phyloP scores from a whole-genome alignment of 2,329 filamentous ascomycete genomes.

The Aspergillus sp. region DNA sequence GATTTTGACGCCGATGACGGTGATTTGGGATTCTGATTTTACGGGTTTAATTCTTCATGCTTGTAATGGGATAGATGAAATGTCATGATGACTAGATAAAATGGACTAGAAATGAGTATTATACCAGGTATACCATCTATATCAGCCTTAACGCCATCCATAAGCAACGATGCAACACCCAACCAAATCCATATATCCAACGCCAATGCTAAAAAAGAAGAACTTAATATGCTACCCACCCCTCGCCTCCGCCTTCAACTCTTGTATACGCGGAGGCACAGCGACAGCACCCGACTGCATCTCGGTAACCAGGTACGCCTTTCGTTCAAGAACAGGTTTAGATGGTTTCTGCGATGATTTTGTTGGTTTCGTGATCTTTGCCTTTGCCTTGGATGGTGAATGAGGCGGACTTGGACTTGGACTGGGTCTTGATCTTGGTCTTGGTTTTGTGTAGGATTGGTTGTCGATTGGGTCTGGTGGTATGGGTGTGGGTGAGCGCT shows the following conservation, averaged over 20 bases:
- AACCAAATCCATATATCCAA: not conserved
- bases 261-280: not conserved
- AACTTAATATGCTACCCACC: not conserved
- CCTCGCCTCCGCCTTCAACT: not conserved
- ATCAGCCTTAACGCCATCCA: not conserved
- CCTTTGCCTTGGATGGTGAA: too few relatives aligned
- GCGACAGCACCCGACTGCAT: too few relatives aligned
- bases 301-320: too few relatives aligned
- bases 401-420: not conserved
- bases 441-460: too few relatives aligned
- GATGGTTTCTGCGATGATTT: too few relatives aligned
- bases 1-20: conserved; percentile 22
- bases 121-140: too few relatives aligned
- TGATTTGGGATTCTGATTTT: conserved; percentile 15
- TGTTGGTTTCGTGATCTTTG: too few relatives aligned
- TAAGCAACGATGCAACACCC: not conserved
- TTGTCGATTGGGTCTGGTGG: too few relatives aligned
- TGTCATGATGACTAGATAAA: not conserved
- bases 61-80: not conserved
- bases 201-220: not conserved
- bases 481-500: too few relatives aligned
- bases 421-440: not conserved
- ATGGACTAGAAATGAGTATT: not conserved
- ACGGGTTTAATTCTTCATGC: not conserved
- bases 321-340: too few relatives aligned